These are phyloP conservation scores for Persicaria tinctoria DNA, from an alignment of 148 eudicot genomes.

Conservation along the genomic window DNA sequence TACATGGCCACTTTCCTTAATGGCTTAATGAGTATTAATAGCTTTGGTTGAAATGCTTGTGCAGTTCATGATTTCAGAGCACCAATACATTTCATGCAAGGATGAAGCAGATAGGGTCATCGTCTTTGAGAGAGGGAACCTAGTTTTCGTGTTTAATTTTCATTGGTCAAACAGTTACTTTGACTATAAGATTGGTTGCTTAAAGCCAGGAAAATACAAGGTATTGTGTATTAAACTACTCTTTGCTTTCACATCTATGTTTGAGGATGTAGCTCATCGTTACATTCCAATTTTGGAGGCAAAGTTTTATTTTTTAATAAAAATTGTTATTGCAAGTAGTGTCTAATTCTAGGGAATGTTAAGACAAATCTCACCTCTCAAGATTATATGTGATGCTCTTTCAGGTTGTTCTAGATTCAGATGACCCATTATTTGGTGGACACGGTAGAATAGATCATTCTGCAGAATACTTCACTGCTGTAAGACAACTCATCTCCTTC, in stretches of 20 bases:
- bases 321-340: background rate
- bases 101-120: slow-evolving; percentile 80
- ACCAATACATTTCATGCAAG: slow-evolving; percentile 85
- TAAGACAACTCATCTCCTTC: slow-evolving; percentile 29
- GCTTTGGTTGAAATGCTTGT: slow-evolving; percentile 13
- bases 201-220: slow-evolving; percentile 89
- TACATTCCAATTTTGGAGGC: background rate
- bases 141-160: slow-evolving; percentile 92
- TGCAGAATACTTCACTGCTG: slow-evolving; percentile 71
- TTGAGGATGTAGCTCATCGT: background rate
- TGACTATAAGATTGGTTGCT: slow-evolving; percentile 82
- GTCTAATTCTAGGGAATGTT: background rate
- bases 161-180: slow-evolving; percentile 90
- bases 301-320: too few species aligned
- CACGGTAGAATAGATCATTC: slow-evolving; percentile 59
- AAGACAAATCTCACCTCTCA: background rate
- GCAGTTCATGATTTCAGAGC: slow-evolving; percentile 98
- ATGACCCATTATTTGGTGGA: slow-evolving; percentile 73
- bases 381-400: slow-evolving; percentile 6
- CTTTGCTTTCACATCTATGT: background rate
- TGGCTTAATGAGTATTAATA: background rate
- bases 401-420: slow-evolving; percentile 88
- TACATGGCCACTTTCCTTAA: background rate
- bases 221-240: slow-evolving; percentile 24
- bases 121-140: slow-evolving; percentile 77